phyloP scores from a whole-genome alignment of 208 protist genomes.

The Trypanosoma platydactyli region DNA sequence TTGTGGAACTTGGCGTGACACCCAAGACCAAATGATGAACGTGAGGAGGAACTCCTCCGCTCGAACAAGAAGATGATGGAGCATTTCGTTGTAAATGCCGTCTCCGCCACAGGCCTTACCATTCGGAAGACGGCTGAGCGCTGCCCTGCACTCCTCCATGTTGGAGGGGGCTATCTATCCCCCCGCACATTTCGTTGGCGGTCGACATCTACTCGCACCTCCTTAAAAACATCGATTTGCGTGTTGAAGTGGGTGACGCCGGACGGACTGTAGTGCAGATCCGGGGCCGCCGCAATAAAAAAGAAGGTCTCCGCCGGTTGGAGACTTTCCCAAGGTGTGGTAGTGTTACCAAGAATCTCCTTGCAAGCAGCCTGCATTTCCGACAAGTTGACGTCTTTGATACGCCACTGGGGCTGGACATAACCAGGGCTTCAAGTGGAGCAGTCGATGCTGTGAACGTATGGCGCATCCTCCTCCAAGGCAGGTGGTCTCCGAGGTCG shows the following conservation, averaged over 20 bases:
- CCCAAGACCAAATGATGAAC: conserved; percentile 5
- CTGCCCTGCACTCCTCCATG: conserved; percentile 6
- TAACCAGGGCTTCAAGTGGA: background rate
- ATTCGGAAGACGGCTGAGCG: background rate
- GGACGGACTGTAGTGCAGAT: too few species aligned
- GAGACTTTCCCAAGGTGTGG: too few species aligned
- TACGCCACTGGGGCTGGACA: background rate
- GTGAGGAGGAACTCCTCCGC: conserved; percentile 2
- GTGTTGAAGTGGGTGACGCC: too few species aligned
- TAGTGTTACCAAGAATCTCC: too few species aligned
- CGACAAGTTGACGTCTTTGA: background rate
- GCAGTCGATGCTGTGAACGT: background rate
- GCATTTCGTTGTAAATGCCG: conserved; percentile 5
- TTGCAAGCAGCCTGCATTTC: background rate
- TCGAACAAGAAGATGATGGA: background rate
- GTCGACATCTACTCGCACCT: background rate
- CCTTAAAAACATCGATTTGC: background rate
- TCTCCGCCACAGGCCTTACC: conserved; percentile 10
- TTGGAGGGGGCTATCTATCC: background rate
- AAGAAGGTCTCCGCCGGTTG: too few species aligned
- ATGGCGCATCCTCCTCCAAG: conserved; percentile 2
- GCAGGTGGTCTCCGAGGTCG: background rate
- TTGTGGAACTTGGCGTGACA: conserved; percentile 1
- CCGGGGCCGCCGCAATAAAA: too few species aligned
- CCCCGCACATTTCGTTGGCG: too few species aligned